Evolutionary conservation across 345 rosid genomes (phyloP), one percentile per base, ranked within the genome.

Genomic region (Linum lewisii): DNA sequence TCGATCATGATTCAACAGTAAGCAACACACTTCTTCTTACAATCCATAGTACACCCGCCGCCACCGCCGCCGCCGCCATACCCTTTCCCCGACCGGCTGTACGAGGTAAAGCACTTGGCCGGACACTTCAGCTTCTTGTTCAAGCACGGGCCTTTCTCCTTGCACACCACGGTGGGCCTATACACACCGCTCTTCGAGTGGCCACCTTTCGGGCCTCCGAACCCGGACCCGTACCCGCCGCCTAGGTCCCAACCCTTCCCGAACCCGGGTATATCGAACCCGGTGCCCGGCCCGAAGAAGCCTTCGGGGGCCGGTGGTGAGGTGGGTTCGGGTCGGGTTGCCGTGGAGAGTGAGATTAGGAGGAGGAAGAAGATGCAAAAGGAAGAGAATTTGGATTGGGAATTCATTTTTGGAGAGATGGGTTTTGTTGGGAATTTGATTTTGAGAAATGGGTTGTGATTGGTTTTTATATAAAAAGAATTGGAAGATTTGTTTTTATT

Each of bases 51-150:
- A 75, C 99, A 93, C 1, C 99, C 90, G 1, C 99, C 99, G 0
- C 99, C 94, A 0, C 99, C 99, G 3, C 99, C 99, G 0, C 99
- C 99, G 16, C 66, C 77, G 14, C 99, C 99, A 37, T 81, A 93
- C 5, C 95, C 95, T 75, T 87, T 87, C 70, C 99, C 99, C 2
- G 99, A 85, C 18, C 82, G 77, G 78, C 91, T 86, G 59, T 73
- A 85, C n/a, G 88, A 86, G 54, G 73, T 75, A 80, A 89, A 93
- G 63, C 99, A 93, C 90, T 85, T 93, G 6, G 91, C 87, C 6
- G 99, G 99, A 21, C 64, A 24, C 23, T 13, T 82, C 54, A 89
- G 80, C 81, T 82, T 93, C 86, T 83, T 93, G 34, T 76, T 78
- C 68, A 77, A 73, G 72, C 99, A 93, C 4, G 85, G 90, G 1